Evolutionary conservation across 2,329 filamentous ascomycete species (phyloP).

Genomic region (Nectriaceae sp.): DNA sequence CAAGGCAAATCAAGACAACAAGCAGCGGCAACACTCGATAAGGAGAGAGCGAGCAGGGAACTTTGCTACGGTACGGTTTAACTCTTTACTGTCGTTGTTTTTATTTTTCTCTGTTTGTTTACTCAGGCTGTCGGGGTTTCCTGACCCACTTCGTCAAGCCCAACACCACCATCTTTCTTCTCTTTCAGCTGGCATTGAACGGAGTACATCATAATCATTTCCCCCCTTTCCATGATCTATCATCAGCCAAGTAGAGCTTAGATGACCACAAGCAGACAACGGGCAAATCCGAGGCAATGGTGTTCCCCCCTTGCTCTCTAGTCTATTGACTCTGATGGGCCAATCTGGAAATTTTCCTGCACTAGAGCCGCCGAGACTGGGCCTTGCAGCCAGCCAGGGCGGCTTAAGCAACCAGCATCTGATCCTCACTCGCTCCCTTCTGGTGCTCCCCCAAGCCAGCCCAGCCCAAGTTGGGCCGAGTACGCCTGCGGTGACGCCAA

Average conservation of each 20-base stretch:
- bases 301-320: slow-evolving; percentile 12
- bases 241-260: slow-evolving; percentile 9
- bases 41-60: background rate
- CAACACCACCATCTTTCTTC: background rate
- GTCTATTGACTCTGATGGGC: slow-evolving; percentile 12
- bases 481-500: slow-evolving; percentile 15
- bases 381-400: background rate
- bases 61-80: background rate
- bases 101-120: background rate
- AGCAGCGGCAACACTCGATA: background rate
- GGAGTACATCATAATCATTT: slow-evolving; percentile 9
- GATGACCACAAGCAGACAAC: slow-evolving; percentile 2
- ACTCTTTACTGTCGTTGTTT: background rate
- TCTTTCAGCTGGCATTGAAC: slow-evolving; percentile 7
- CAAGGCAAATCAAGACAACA: slow-evolving; percentile 5
- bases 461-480: background rate
- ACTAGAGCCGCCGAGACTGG: slow-evolving; percentile 6
- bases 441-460: background rate
- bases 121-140: too few relatives aligned
- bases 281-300: slow-evolving; percentile 20
- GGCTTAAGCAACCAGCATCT: slow-evolving; percentile 1
- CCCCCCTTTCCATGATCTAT: slow-evolving; percentile 3
- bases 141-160: slow-evolving; percentile 7
- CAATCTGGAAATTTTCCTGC: slow-evolving; percentile 7
- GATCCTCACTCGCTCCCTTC: background rate